phyloP scores from a whole-genome alignment of 1,284 basidiomycete species.

The Trichosporon ovoides region DNA sequence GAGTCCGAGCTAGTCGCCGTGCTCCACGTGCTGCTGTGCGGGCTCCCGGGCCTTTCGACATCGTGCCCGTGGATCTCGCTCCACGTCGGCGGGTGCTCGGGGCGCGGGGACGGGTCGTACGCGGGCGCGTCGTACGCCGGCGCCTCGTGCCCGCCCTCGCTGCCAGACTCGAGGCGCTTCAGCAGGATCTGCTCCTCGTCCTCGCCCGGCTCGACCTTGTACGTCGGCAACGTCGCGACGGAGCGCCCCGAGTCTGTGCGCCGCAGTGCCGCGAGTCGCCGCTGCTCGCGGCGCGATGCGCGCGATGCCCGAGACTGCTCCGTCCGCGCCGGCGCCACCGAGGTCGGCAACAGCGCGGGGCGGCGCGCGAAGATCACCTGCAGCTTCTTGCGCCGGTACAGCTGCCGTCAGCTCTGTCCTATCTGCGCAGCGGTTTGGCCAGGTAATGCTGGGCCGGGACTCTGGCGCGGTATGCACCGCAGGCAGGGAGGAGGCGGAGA shows the following conservation, averaged over 20 bases:
- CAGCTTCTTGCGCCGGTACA: not conserved
- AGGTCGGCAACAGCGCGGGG: not conserved
- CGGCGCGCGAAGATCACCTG: not conserved
- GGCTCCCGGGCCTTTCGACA: not conserved
- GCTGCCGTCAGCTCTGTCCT: not conserved
- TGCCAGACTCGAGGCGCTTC: not conserved
- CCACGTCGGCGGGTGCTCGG: slow-evolving; percentile 1
- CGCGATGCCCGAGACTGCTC: not conserved
- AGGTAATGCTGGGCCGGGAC: too few relatives aligned
- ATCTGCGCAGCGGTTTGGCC: too few relatives aligned
- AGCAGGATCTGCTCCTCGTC: slow-evolving; percentile 3
- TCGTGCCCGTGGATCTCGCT: slow-evolving; percentile 1
- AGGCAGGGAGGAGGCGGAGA: too few relatives aligned
- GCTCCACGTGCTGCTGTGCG: not conserved
- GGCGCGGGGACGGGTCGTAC: not conserved
- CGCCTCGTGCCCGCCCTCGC: not conserved
- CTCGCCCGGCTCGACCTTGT: not conserved
- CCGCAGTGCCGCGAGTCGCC: not conserved
- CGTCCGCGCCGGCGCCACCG: not conserved
- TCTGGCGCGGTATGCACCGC: too few relatives aligned
- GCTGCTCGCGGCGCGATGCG: not conserved
- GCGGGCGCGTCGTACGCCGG: not conserved
- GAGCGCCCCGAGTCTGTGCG: not conserved
- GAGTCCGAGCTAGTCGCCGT: not conserved
- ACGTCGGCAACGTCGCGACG: not conserved